A percentile compares a stretch with the other conserved stretches of the same genome.
phyloP scores from a whole-genome alignment of 371 early-diverging fungal genomes.

The Mucor saturninus region DNA sequence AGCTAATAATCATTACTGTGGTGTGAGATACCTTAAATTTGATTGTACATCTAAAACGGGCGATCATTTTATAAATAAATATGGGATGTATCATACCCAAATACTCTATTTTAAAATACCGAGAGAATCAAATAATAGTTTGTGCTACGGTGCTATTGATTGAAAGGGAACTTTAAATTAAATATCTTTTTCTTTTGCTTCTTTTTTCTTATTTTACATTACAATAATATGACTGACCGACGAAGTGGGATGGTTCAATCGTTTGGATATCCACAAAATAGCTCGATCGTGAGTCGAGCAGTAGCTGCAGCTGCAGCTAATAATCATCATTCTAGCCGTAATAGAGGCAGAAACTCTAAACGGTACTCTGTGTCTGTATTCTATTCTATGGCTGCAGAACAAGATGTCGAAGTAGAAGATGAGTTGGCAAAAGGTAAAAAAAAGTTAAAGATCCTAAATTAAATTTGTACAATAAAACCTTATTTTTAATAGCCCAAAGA shows the following conservation, averaged over 20 bases:
- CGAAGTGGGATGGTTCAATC: conserved; percentile 51
- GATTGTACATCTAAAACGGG: too few species aligned
- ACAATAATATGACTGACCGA: conserved; percentile 37
- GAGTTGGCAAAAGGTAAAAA: conserved; percentile 74
- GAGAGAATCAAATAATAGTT: conserved; percentile 1
- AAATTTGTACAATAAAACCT: background rate
- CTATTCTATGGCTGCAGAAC: conserved; percentile 94
- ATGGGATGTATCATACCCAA: too few species aligned
- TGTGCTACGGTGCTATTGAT: conserved; percentile 2
- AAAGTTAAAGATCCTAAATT: background rate
- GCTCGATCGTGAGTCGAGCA: conserved; percentile 45
- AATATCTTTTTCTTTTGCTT: background rate
- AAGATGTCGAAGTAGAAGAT: conserved; percentile 92
- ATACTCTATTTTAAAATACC: too few species aligned
- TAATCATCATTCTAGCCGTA: conserved; percentile 45
- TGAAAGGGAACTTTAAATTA: conserved; percentile 7
- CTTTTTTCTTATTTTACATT: background rate
- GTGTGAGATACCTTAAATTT: too few species aligned
- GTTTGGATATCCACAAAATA: conserved; percentile 44
- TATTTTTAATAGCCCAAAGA: conserved; percentile 70
- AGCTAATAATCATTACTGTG: too few species aligned
- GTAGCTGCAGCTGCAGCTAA: conserved; percentile 57
- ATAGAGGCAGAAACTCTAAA: conserved; percentile 47
- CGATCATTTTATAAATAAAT: too few species aligned
- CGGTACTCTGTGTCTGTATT: conserved; percentile 88